Evolutionary conservation across 192 early-diverging fungal genomes (phyloP).

Genomic region (Spizellomyces sp.): DNA sequence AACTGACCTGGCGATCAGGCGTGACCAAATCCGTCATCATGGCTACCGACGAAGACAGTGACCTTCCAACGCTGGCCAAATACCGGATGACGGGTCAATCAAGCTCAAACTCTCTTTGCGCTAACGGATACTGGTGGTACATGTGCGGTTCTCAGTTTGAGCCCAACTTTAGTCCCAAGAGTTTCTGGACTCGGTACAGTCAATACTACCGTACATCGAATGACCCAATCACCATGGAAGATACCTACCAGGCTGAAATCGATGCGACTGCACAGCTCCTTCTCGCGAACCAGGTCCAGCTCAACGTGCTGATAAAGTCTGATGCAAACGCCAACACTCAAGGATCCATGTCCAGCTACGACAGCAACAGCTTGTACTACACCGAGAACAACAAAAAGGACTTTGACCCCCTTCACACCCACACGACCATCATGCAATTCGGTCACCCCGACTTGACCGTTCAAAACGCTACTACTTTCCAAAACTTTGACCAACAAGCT

Average conservation of each 20-base stretch:
- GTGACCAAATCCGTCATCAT: constrained; percentile 36
- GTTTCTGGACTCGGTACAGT: constrained; percentile 6
- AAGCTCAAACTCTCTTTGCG: constrained; percentile 20
- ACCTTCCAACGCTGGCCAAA: constrained; percentile 26
- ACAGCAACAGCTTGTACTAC: constrained; percentile 10
- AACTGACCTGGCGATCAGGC: constrained; percentile 26
- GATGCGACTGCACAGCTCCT: constrained; percentile 28
- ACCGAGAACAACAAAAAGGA: constrained; percentile 7
- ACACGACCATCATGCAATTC: constrained; percentile 44
- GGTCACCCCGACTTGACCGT: constrained; percentile 36
- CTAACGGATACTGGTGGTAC: constrained; percentile 19
- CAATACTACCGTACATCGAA: constrained; percentile 35
- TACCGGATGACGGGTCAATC: constrained; percentile 28
- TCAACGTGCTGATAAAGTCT: constrained; percentile 38
- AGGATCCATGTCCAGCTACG: constrained; percentile 35
- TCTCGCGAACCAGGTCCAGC: neutral
- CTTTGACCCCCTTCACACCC: constrained; percentile 23
- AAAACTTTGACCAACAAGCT: constrained; percentile 30
- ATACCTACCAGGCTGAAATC: constrained; percentile 33
- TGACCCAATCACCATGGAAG: constrained; percentile 22
- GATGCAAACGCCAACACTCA: constrained; percentile 39
- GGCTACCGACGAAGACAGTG: constrained; percentile 48
- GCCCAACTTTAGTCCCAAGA: constrained; percentile 16
- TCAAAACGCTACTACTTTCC: constrained; percentile 18
- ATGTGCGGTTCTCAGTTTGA: constrained; percentile 9